Evolutionary conservation across 1,139 yeast species (phyloP).

Genomic region (Sugiyamaella japonica): DNA sequence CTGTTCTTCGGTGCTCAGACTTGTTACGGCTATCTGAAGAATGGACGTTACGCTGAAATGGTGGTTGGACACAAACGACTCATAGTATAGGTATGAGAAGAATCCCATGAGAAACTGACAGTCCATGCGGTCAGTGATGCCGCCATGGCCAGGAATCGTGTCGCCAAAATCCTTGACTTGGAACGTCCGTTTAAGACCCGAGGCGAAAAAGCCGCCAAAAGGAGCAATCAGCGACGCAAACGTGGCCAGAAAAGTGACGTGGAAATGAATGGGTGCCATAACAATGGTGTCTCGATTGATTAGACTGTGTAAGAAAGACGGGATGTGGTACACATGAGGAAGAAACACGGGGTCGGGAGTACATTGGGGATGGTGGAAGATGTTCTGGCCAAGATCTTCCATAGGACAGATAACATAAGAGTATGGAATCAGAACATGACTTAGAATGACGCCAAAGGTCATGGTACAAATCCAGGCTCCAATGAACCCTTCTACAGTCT

Average conservation of each 20-base stretch:
- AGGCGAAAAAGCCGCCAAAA: slow-evolving; percentile 97
- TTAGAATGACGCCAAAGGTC: slow-evolving; percentile 64
- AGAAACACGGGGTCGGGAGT: slow-evolving; percentile 85
- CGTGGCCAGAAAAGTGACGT: slow-evolving; percentile 79
- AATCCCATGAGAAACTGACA: slow-evolving; percentile 99
- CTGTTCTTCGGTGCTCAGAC: slow-evolving; percentile 67
- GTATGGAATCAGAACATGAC: slow-evolving; percentile 62
- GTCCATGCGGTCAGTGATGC: slow-evolving; percentile 95
- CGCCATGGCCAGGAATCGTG: slow-evolving; percentile 97
- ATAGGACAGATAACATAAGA: slow-evolving; percentile 90
- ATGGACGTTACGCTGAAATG: slow-evolving; percentile 71
- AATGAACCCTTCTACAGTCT: slow-evolving; percentile 94
- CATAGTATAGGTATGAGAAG: slow-evolving; percentile 86
- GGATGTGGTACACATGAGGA: slow-evolving; percentile 74
- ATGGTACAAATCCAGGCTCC: slow-evolving; percentile 98
- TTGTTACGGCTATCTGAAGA: slow-evolving; percentile 72
- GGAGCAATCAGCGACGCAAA: slow-evolving; percentile 98
- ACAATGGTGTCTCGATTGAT: slow-evolving; percentile 50
- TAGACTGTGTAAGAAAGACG: slow-evolving; percentile 58
- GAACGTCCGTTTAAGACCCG: slow-evolving; percentile 96
- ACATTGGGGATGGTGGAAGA: slow-evolving; percentile 62
- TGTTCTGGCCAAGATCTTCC: slow-evolving; percentile 55
- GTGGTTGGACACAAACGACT: slow-evolving; percentile 72
- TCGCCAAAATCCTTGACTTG: slow-evolving; percentile 92
- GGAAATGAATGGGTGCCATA: slow-evolving; percentile 81